These are phyloP conservation scores for Talaromyces sp. DNA, from an alignment of 2,329 filamentous ascomycete genomes.

Conservation along the genomic window DNA sequence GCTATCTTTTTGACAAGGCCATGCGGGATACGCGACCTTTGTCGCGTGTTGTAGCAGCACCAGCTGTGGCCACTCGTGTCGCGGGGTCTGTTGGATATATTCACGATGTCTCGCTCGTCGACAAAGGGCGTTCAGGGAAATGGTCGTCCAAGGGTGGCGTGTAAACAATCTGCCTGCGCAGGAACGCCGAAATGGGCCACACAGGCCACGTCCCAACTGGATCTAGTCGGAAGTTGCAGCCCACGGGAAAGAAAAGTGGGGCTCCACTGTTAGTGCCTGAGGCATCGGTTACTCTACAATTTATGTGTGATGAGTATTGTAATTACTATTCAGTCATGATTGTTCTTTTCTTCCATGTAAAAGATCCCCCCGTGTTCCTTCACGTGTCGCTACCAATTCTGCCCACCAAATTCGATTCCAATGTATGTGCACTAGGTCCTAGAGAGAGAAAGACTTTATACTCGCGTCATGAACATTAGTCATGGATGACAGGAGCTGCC, in stretches of 20 bases:
- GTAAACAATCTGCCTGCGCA: conserved; percentile 2
- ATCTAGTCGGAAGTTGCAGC: background rate
- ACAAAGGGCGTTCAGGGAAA: background rate
- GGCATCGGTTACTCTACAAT: background rate
- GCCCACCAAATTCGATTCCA: too few relatives aligned
- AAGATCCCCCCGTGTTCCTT: too few relatives aligned
- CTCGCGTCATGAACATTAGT: too few relatives aligned
- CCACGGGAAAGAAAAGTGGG: conserved; percentile 1
- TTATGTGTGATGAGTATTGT: too few relatives aligned
- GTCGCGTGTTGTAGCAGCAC: background rate
- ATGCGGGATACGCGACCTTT: conserved; percentile 5
- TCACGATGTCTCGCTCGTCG: background rate
- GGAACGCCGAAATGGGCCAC: conserved; percentile 7
- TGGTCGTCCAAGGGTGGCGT: background rate
- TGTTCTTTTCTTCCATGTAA: too few relatives aligned
- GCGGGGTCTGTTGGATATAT: background rate
- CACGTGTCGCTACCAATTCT: too few relatives aligned
- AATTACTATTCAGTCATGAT: too few relatives aligned
- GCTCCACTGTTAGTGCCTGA: background rate
- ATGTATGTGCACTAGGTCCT: too few relatives aligned
- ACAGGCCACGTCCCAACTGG: background rate
- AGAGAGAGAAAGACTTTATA: too few relatives aligned
- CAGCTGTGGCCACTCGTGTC: background rate
- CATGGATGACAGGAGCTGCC: too few relatives aligned
- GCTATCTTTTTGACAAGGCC: background rate